phyloP scores from a whole-genome alignment of 305 asterid species.

The Fraxinus paxiana region DNA sequence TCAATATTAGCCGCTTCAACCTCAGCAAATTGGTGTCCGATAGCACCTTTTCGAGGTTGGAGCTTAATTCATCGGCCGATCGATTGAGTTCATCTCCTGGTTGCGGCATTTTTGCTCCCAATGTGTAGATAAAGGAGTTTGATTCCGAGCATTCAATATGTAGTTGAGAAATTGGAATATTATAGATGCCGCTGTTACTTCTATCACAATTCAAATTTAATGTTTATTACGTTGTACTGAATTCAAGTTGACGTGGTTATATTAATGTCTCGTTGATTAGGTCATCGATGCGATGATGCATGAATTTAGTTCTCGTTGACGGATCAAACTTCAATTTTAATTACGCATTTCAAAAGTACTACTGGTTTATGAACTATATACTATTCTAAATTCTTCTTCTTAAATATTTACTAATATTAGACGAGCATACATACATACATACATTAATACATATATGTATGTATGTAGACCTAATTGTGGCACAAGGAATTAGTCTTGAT shows the following conservation, averaged over 20 bases:
- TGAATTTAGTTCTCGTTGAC: not conserved
- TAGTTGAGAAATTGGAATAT: not conserved
- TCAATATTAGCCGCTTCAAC: constrained; percentile 28
- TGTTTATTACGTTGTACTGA: too few species aligned
- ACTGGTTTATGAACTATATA: not conserved
- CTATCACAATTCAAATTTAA: not conserved
- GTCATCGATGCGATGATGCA: not conserved
- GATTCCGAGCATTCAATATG: not conserved
- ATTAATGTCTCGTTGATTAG: not conserved
- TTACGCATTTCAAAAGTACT: not conserved
- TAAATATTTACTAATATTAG: not conserved
- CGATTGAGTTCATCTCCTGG: not conserved
- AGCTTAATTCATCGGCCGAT: not conserved
- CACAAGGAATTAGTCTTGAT: not conserved
- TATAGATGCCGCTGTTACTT: not conserved
- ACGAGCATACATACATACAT: too few species aligned
- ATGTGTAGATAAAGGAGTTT: not conserved
- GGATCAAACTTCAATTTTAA: not conserved
- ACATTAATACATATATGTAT: too few species aligned
- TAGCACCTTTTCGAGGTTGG: constrained; percentile 51
- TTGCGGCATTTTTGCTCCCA: not conserved
- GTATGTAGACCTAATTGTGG: not conserved
- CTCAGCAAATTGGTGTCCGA: constrained; percentile 34
- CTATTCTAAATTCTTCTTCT: too few species aligned
- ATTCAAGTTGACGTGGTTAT: too few species aligned